These are phyloP conservation scores for Citrus mangshanensis DNA, from an alignment of 345 rosid genomes.

Conservation along the genomic window DNA sequence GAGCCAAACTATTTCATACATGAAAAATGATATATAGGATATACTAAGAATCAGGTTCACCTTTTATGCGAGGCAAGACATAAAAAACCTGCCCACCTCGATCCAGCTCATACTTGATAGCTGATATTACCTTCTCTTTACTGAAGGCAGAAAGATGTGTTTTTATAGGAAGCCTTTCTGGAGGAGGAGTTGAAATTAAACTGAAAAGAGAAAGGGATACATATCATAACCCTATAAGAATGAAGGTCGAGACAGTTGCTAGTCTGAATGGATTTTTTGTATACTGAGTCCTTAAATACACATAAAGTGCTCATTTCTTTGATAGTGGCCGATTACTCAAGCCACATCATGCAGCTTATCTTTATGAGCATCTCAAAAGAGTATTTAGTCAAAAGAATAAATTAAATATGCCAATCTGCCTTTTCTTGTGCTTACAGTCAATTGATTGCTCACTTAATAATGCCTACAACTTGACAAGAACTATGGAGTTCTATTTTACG, in stretches of 20 bases:
- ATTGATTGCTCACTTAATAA: background rate
- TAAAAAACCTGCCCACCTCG: constrained; percentile 94
- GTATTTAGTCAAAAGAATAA: background rate
- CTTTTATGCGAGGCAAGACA: constrained; percentile 94
- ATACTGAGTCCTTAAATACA: background rate
- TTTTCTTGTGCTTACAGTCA: background rate
- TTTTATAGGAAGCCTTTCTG: constrained; percentile 95
- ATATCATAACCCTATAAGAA: constrained; percentile 1
- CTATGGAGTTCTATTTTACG: background rate
- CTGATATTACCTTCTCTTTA: constrained; percentile 60
- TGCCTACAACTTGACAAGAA: background rate
- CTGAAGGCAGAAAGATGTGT: constrained; percentile 70
- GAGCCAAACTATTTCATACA: background rate
- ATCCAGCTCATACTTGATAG: constrained; percentile 75
- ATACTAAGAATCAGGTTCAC: constrained; percentile 24
- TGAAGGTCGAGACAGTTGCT: background rate
- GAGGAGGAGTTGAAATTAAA: constrained; percentile 94
- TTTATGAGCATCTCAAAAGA: background rate
- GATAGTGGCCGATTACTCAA: background rate
- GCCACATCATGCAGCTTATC: background rate
- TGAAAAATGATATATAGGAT: background rate
- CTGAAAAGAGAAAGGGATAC: constrained; percentile 39
- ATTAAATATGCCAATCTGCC: background rate
- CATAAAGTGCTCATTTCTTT: background rate
- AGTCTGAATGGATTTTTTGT: background rate